Evolutionary conservation across 2,329 filamentous ascomycete genomes (phyloP).

Genomic region (Pseudogymnoascus verrucosus): DNA sequence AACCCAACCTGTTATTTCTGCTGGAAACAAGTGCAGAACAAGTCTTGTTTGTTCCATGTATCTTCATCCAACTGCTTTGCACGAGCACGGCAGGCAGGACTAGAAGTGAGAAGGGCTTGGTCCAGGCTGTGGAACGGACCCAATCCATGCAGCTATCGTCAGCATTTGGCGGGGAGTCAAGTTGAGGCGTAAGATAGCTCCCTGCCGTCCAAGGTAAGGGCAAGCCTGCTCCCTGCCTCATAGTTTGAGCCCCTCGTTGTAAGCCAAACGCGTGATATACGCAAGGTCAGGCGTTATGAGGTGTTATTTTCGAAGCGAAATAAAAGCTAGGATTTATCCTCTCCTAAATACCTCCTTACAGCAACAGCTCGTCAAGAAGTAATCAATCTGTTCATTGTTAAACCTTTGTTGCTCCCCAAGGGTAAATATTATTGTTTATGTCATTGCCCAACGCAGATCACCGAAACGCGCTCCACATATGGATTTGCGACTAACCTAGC

Average conservation of each 20-base stretch:
- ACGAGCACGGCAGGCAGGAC: background rate
- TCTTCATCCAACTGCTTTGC: background rate
- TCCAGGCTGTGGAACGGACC: slow-evolving; percentile 2
- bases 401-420: background rate
- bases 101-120: slow-evolving; percentile 1
- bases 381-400: background rate
- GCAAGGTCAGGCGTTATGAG: background rate
- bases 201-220: background rate
- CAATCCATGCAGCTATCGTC: background rate
- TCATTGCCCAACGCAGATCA: slow-evolving; percentile 3
- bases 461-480: slow-evolving; percentile 6
- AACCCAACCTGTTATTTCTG: background rate
- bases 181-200: slow-evolving; percentile 1
- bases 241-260: background rate
- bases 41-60: background rate
- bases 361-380: background rate
- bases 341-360: background rate
- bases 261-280: background rate
- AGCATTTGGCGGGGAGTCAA: background rate
- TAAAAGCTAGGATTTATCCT: background rate
- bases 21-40: background rate
- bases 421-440: slow-evolving; percentile 8
- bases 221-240: background rate
- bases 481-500: slow-evolving; percentile 5
- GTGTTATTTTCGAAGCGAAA: background rate